Conservation (phyloP, 352 stramenopile species). For the Phytopythium cucurbitacearum region DNA sequence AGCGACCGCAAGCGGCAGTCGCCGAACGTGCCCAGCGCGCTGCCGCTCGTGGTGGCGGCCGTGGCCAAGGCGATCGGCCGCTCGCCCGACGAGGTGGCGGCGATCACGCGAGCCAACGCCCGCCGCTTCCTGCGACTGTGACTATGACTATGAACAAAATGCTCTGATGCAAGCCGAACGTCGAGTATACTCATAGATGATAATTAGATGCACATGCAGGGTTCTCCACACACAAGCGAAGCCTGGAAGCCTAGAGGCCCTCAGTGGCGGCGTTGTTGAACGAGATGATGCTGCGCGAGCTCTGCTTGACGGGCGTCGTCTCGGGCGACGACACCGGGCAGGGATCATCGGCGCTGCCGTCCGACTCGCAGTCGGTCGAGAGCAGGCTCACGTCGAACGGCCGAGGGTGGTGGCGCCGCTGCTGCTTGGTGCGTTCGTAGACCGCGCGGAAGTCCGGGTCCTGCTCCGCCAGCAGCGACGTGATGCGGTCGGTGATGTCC, state of each 20-base stretch:
- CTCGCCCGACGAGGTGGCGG: slow-evolving; percentile 52
- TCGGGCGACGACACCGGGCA: slow-evolving; percentile 5
- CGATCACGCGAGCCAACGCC: slow-evolving; percentile 57
- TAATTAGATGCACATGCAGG: too few species aligned
- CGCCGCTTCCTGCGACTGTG: slow-evolving; percentile 63
- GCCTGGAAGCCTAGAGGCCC: neutral
- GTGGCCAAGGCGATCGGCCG: slow-evolving; percentile 42
- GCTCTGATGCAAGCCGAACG: too few species aligned
- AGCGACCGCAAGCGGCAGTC: slow-evolving; percentile 54
- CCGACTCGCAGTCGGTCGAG: slow-evolving; percentile 70
- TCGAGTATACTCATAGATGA: too few species aligned
- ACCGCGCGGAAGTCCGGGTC: slow-evolving; percentile 63
- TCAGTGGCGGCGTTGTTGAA: slow-evolving; percentile 47
- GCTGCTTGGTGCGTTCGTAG: slow-evolving; percentile 50
- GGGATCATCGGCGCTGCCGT: slow-evolving; percentile 40
- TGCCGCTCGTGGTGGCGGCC: slow-evolving; percentile 53
- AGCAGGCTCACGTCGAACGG: slow-evolving; percentile 21
- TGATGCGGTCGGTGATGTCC: slow-evolving; percentile 54
- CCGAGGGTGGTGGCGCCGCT: slow-evolving; percentile 6
- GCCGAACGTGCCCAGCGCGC: slow-evolving; percentile 70
- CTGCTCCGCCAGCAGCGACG: slow-evolving; percentile 32
- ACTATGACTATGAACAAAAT: neutral
- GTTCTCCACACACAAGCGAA: too few species aligned
- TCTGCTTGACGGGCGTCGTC: neutral
- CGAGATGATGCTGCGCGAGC: slow-evolving; percentile 53